Evolutionary conservation across 2,329 filamentous ascomycete species (phyloP).

Genomic region (Aureobasidium musti): DNA sequence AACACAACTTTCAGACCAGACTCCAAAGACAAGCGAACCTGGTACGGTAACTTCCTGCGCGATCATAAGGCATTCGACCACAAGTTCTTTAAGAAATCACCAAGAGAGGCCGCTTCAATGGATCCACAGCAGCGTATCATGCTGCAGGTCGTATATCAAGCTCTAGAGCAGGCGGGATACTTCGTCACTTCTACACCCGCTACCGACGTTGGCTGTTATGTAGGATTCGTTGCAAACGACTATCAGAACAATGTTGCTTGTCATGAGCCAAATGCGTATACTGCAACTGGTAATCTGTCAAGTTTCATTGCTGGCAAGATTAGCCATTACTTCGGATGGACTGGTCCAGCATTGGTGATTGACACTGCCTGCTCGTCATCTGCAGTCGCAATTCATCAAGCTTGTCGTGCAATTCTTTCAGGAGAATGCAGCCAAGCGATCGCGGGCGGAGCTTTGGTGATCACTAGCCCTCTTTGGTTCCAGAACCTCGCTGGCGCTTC

Average conservation of each 20-base stretch:
- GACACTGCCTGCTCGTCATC: conserved; percentile 33
- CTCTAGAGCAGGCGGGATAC: conserved; percentile 28
- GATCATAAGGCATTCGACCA: no score
- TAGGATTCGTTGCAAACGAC: background rate
- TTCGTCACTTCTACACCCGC: background rate
- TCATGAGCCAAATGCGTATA: conserved; percentile 37
- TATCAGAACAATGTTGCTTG: conserved; percentile 34
- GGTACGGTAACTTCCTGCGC: no score
- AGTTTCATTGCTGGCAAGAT: conserved; percentile 38
- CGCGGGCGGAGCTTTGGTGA: conserved; percentile 37
- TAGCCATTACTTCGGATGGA: conserved; percentile 37
- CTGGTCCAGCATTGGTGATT: conserved; percentile 32
- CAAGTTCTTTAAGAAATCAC: no score
- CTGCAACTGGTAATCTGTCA: conserved; percentile 35
- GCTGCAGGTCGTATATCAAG: conserved; percentile 6
- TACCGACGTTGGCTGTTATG: background rate
- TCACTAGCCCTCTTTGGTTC: conserved; percentile 34
- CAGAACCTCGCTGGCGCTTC: background rate
- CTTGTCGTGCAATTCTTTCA: conserved; percentile 37
- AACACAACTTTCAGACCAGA: no score
- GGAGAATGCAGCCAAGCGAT: conserved; percentile 39
- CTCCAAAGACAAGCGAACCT: no score
- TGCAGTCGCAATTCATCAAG: conserved; percentile 20
- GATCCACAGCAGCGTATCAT: no score
- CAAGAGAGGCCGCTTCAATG: no score